Percentiles rank a stretch among this genome's conserved stretches.
Conservation (phyloP, 2,329 filamentous ascomycete genomes). For the Fusarium tupiense region DNA sequence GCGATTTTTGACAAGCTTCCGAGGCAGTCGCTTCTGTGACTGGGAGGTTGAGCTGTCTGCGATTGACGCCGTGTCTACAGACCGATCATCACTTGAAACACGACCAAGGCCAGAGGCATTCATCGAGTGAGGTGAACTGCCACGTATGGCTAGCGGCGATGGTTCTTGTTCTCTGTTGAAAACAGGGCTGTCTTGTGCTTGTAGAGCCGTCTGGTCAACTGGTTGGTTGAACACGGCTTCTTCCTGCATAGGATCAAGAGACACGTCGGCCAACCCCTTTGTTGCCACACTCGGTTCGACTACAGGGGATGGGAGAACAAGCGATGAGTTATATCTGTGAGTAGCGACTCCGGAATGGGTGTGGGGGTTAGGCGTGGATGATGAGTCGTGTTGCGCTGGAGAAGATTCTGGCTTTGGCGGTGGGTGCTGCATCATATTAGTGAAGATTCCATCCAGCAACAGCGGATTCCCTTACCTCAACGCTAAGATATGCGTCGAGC, state of each 20-base stretch:
- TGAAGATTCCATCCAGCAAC: background rate
- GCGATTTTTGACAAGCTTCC: constrained; percentile 55
- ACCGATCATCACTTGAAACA: constrained; percentile 48
- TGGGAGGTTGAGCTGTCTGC: constrained; percentile 36
- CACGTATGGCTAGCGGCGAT: constrained; percentile 35
- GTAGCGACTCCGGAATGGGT: constrained; percentile 5
- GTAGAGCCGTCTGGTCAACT: constrained; percentile 40
- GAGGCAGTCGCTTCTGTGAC: constrained; percentile 50
- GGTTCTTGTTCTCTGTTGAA: constrained; percentile 31
- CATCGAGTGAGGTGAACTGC: constrained; percentile 36
- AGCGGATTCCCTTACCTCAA: constrained; percentile 42
- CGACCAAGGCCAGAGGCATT: constrained; percentile 40
- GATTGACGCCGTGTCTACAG: constrained; percentile 43
- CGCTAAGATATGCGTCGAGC: constrained; percentile 67
- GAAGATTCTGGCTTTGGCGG: constrained; percentile 15
- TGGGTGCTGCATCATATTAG: constrained; percentile 30
- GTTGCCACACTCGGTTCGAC: constrained; percentile 2
- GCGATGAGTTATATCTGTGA: constrained; percentile 14
- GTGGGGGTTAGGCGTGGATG: constrained; percentile 6
- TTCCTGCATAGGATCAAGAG: constrained; percentile 46
- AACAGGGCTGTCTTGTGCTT: constrained; percentile 43
- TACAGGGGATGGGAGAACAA: constrained; percentile 12
- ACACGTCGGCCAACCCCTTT: constrained; percentile 12
- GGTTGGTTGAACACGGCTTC: constrained; percentile 48
- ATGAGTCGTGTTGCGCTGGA: background rate